These are phyloP conservation scores for Fusarium anguioides DNA, from an alignment of 2,329 filamentous ascomycete genomes.

Conservation along the genomic window DNA sequence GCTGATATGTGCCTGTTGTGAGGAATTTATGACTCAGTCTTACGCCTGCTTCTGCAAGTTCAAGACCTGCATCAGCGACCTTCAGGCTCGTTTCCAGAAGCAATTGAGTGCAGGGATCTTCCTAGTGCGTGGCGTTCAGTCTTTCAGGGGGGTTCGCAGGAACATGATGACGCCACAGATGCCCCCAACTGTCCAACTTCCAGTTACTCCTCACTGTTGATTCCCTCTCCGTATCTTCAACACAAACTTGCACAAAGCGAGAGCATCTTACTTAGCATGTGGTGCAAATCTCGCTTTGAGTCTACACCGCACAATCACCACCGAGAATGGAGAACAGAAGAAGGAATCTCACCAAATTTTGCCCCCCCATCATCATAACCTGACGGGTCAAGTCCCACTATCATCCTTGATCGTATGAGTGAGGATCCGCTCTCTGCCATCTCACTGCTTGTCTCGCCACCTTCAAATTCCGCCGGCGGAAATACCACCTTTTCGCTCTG, in stretches of 20 bases:
- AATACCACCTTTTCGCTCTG: conserved; percentile 5
- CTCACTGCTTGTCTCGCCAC: conserved; percentile 16
- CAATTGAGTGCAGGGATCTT: conserved; percentile 8
- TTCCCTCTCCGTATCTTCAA: no score
- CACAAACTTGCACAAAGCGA: no score
- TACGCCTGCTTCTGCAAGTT: not conserved
- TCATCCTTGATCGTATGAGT: conserved; percentile 35
- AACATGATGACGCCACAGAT: conserved; percentile 23
- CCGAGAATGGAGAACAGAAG: not conserved
- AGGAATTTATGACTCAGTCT: not conserved
- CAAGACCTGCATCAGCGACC: not conserved
- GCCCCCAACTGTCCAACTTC: not conserved
- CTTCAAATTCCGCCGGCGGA: conserved; percentile 21
- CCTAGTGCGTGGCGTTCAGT: not conserved
- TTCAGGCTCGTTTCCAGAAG: conserved; percentile 21
- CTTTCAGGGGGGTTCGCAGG: conserved; percentile 13
- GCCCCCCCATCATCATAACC: conserved; percentile 28
- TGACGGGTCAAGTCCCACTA: conserved; percentile 11
- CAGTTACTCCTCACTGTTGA: not conserved
- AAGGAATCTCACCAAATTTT: conserved; percentile 4
- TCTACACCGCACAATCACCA: not conserved
- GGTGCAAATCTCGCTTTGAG: not conserved
- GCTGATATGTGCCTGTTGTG: not conserved
- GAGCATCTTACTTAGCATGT: no score
- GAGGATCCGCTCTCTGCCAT: conserved; percentile 7